A percentile compares a stretch with the other conserved stretches of the same genome.
These are phyloP conservation scores for Trypanosoma vivax DNA, from an alignment of 208 protist species.

Conservation along the genomic window DNA sequence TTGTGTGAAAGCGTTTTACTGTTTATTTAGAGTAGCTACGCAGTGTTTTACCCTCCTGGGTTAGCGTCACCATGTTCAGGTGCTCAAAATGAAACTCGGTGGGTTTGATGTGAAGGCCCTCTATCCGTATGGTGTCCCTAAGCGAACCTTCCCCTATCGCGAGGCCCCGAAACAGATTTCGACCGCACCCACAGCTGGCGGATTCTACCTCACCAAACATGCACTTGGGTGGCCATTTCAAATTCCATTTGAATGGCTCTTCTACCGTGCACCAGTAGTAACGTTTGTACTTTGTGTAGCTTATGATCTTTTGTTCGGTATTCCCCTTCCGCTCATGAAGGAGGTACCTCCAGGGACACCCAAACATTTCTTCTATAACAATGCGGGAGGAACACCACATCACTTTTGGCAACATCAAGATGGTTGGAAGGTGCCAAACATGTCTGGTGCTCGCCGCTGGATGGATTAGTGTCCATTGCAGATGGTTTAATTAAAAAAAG, in stretches of 20 bases:
- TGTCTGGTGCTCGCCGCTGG: slow-evolving; percentile 78
- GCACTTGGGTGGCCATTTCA: slow-evolving; percentile 84
- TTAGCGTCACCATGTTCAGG: slow-evolving; percentile 42
- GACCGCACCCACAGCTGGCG: slow-evolving; percentile 71
- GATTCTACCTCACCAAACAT: slow-evolving; percentile 81
- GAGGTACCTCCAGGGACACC: slow-evolving; percentile 67
- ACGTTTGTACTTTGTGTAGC: slow-evolving; percentile 57
- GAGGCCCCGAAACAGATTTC: slow-evolving; percentile 84
- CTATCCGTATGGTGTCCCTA: slow-evolving; percentile 82
- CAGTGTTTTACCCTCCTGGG: background rate
- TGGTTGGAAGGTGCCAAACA: slow-evolving; percentile 86
- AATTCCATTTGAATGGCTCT: slow-evolving; percentile 88
- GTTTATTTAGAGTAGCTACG: background rate
- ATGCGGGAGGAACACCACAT: slow-evolving; percentile 71
- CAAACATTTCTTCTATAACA: slow-evolving; percentile 85
- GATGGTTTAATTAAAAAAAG: slow-evolving; percentile 2
- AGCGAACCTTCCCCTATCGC: slow-evolving; percentile 81
- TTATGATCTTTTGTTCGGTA: slow-evolving; percentile 81
- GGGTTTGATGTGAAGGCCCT: slow-evolving; percentile 73
- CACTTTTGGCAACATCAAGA: slow-evolving; percentile 88
- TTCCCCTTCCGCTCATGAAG: slow-evolving; percentile 81
- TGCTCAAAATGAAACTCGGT: slow-evolving; percentile 37
- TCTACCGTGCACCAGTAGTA: slow-evolving; percentile 70
- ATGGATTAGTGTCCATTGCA: slow-evolving; percentile 30
- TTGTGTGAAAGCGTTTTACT: background rate